These are phyloP conservation scores for Coemansia reversa DNA, from an alignment of 192 early-diverging fungal species.

Conservation along the genomic window DNA sequence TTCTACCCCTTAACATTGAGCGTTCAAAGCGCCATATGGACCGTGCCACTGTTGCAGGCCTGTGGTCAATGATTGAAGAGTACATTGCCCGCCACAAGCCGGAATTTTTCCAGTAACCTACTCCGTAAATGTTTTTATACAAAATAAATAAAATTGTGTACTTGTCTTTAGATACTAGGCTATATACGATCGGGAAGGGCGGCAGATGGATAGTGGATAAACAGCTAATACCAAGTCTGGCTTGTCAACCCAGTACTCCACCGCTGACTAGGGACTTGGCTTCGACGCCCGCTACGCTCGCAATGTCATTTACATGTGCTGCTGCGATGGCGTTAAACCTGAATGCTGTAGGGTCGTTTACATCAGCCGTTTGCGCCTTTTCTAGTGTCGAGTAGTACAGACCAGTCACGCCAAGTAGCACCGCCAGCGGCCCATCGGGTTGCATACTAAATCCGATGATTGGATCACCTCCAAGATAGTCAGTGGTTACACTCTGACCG, in stretches of 20 bases:
- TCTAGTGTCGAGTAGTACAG: slow-evolving; percentile 37
- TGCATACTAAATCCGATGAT: slow-evolving; percentile 40
- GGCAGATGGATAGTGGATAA: too few species aligned
- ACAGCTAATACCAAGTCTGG: not conserved
- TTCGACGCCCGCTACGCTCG: slow-evolving; percentile 15
- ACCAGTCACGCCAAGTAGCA: slow-evolving; percentile 41
- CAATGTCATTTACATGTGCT: slow-evolving; percentile 22
- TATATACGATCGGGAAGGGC: too few species aligned
- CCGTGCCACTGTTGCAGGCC: slow-evolving; percentile 35
- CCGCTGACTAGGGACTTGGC: slow-evolving; percentile 24
- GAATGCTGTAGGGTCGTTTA: slow-evolving; percentile 37
- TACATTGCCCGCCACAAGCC: slow-evolving; percentile 45
- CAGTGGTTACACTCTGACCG: slow-evolving; percentile 27
- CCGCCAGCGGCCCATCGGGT: slow-evolving; percentile 15
- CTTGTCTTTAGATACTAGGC: too few species aligned
- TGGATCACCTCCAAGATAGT: slow-evolving; percentile 46
- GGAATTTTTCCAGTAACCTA: slow-evolving; percentile 19
- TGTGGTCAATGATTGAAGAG: slow-evolving; percentile 45
- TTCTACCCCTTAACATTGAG: slow-evolving; percentile 43
- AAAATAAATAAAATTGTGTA: slow-evolving; percentile 3
- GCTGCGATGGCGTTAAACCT: slow-evolving; percentile 38
- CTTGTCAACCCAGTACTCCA: slow-evolving; percentile 10
- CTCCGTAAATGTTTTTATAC: not conserved
- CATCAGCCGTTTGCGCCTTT: slow-evolving; percentile 16
- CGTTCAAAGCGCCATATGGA: slow-evolving; percentile 50